Evolutionary conservation across 2,329 filamentous ascomycete genomes (phyloP).

Genomic region (Penicillium sp.): DNA sequence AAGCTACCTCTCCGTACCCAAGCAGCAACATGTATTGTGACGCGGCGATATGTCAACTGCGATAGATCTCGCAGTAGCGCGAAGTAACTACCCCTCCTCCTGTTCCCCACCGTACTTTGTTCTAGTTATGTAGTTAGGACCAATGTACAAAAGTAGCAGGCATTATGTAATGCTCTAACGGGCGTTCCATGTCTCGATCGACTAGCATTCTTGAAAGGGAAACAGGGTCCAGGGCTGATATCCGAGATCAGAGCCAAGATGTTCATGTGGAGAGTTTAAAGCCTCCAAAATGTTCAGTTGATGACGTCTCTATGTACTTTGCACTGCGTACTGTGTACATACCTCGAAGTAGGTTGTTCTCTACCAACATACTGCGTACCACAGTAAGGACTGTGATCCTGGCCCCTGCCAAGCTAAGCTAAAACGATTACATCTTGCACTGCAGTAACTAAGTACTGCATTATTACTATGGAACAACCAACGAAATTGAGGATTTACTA

Average conservation of each 20-base stretch:
- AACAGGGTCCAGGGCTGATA: slow-evolving; percentile 24
- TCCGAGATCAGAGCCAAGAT: slow-evolving; percentile 14
- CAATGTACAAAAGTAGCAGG: slow-evolving; percentile 1
- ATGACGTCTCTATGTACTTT: not conserved
- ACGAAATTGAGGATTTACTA: too few species aligned
- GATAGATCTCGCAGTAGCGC: slow-evolving; percentile 16
- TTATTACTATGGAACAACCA: too few species aligned
- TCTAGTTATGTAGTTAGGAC: not conserved
- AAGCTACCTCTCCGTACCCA: slow-evolving; percentile 7
- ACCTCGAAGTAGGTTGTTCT: too few species aligned
- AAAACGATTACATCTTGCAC: too few species aligned
- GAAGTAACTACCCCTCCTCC: not conserved
- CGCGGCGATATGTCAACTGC: slow-evolving; percentile 16
- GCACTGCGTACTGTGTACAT: too few species aligned
- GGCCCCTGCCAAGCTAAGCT: too few species aligned
- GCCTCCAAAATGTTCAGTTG: not conserved
- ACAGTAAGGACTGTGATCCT: too few species aligned
- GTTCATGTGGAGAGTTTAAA: not conserved
- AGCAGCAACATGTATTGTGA: slow-evolving; percentile 14
- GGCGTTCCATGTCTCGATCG: slow-evolving; percentile 14
- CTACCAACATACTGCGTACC: too few species aligned
- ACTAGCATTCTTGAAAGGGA: slow-evolving; percentile 9
- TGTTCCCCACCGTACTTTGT: too few species aligned
- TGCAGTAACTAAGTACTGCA: too few species aligned
- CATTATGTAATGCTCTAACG: slow-evolving; percentile 9